These are phyloP conservation scores for Lipomyces sp. DNA, from an alignment of 805 yeast genomes.

Conservation along the genomic window DNA sequence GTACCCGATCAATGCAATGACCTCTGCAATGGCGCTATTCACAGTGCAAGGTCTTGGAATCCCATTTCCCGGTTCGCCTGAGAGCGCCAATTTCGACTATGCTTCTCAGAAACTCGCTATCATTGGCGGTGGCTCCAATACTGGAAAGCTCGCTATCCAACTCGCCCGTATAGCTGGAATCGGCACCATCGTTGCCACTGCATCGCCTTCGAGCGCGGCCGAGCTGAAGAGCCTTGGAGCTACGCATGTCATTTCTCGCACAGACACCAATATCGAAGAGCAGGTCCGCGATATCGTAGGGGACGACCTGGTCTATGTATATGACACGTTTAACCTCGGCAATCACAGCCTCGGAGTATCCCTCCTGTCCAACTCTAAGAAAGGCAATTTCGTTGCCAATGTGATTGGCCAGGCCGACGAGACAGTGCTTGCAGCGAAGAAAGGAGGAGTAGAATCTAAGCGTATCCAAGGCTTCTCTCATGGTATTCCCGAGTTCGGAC, in stretches of 20 bases:
- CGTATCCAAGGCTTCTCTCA: not conserved
- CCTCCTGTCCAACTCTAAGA: constrained; percentile 3
- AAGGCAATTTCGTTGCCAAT: not conserved
- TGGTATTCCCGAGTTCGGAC: constrained; percentile 6
- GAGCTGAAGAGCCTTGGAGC: not conserved
- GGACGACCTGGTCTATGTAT: constrained; percentile 2
- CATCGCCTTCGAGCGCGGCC: not conserved
- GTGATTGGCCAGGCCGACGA: constrained; percentile 2
- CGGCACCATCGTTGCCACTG: constrained; percentile 3
- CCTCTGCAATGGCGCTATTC: not conserved
- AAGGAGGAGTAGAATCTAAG: not conserved
- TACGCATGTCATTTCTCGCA: constrained; percentile 2
- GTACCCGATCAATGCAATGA: not conserved
- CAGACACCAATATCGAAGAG: not conserved
- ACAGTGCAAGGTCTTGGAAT: not conserved
- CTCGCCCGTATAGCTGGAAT: constrained; percentile 1
- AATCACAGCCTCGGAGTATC: not conserved
- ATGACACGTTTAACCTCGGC: not conserved
- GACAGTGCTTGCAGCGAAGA: not conserved
- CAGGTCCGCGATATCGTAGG: not conserved
- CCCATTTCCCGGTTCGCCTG: constrained; percentile 2
- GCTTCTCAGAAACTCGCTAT: not conserved
- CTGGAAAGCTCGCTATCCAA: constrained; percentile 8
- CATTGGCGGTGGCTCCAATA: constrained; percentile 3
- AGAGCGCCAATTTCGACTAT: not conserved